These are phyloP conservation scores for Quercus robur DNA, from an alignment of 306 rosid species.

Conservation along the genomic window DNA sequence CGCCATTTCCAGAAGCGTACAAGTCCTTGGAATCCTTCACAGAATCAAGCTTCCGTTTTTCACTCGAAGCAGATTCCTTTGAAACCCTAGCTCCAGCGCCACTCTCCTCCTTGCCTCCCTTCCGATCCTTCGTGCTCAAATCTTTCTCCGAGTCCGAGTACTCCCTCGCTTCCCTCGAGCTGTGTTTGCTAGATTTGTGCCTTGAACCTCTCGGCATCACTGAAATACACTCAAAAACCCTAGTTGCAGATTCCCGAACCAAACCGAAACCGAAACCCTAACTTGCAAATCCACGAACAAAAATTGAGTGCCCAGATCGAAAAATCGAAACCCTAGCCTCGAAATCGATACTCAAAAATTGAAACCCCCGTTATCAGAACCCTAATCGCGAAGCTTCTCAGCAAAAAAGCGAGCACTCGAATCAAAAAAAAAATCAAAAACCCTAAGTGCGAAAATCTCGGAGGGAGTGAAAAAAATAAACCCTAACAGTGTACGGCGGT, in stretches of 20 bases:
- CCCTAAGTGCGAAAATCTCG: constrained; percentile 35
- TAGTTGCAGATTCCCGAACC: constrained; percentile 16
- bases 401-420: constrained; percentile 10
- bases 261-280: constrained; percentile 11
- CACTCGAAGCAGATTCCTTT: constrained; percentile 56
- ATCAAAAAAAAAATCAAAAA: constrained; percentile 14
- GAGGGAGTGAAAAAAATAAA: neutral
- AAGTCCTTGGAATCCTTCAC: constrained; percentile 53
- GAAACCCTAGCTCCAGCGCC: constrained; percentile 49
- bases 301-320: neutral
- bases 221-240: constrained; percentile 38
- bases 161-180: constrained; percentile 72
- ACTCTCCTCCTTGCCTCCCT: constrained; percentile 54
- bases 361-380: constrained; percentile 25
- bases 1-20: constrained; percentile 57
- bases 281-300: constrained; percentile 14
- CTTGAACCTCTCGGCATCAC: constrained; percentile 96
- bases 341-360: neutral
- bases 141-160: constrained; percentile 93
- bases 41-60: constrained; percentile 80
- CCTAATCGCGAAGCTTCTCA: constrained; percentile 25
- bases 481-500: constrained; percentile 1
- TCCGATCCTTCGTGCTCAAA: constrained; percentile 72
- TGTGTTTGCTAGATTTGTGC: constrained; percentile 94
- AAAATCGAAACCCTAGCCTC: neutral